Percentiles rank a stretch among this genome's conserved stretches.
phyloP scores from a whole-genome alignment of 352 stramenopile species.

The Stramenopiles sp. region DNA sequence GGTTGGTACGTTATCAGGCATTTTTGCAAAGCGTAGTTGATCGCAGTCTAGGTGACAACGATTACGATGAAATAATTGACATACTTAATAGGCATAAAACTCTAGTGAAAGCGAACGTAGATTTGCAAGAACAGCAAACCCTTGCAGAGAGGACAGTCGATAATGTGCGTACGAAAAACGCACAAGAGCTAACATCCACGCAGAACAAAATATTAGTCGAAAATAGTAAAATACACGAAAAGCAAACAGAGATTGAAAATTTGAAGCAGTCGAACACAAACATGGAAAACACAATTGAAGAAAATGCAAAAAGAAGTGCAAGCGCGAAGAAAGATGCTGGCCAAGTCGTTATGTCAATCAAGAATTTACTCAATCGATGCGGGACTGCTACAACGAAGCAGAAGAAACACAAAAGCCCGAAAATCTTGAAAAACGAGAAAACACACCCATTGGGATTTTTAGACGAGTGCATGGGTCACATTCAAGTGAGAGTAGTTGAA shows the following conservation, averaged over 20 bases:
- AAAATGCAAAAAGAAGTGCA: slow-evolving; percentile 29
- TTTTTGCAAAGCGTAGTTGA: too few species aligned
- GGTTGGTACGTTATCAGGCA: too few species aligned
- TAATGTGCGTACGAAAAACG: slow-evolving; percentile 13
- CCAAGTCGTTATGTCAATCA: slow-evolving; percentile 64
- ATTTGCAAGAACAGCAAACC: slow-evolving; percentile 46
- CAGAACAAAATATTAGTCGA: slow-evolving; percentile 49
- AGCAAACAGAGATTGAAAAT: slow-evolving; percentile 17
- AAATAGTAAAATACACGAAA: slow-evolving; percentile 53
- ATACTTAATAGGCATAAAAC: slow-evolving; percentile 57
- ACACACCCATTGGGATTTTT: too few species aligned
- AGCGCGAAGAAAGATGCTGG: slow-evolving; percentile 55
- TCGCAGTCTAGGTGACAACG: too few species aligned
- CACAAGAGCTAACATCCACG: slow-evolving; percentile 29
- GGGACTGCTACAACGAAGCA: too few species aligned
- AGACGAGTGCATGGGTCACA: too few species aligned
- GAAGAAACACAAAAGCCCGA: too few species aligned
- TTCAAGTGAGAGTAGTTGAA: too few species aligned
- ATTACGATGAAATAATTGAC: slow-evolving; percentile 52
- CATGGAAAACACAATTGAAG: slow-evolving; percentile 17
- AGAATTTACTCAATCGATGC: slow-evolving; percentile 67
- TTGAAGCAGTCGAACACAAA: slow-evolving; percentile 16
- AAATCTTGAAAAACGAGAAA: too few species aligned
- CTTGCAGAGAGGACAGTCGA: slow-evolving; percentile 6
- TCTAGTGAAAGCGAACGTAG: slow-evolving; percentile 57